These are phyloP conservation scores for Coniochaeta ligniaria DNA, from an alignment of 2,329 filamentous ascomycete genomes.

Conservation along the genomic window DNA sequence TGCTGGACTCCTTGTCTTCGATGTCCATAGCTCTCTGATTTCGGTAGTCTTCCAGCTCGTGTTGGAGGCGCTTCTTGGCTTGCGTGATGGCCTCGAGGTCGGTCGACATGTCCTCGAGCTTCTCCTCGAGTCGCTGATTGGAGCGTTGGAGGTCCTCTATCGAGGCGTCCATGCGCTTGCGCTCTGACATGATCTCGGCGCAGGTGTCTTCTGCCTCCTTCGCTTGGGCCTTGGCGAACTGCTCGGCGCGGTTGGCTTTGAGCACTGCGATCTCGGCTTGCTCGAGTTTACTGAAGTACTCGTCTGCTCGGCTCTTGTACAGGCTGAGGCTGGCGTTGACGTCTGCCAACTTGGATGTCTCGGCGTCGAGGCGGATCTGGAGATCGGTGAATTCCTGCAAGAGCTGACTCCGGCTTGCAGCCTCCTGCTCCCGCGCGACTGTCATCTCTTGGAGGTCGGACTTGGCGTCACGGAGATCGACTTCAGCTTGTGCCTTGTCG, in stretches of 20 bases:
- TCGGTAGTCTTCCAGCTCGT: constrained; percentile 95
- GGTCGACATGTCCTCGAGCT: constrained; percentile 82
- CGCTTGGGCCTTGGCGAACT: constrained; percentile 86
- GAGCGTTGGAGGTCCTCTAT: constrained; percentile 88
- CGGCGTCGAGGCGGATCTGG: constrained; percentile 86
- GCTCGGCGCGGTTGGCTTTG: constrained; percentile 84
- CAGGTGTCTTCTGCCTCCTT: constrained; percentile 88
- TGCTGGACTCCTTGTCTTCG: constrained; percentile 90
- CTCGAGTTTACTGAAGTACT: constrained; percentile 95
- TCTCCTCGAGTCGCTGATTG: constrained; percentile 84
- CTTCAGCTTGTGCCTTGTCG: constrained; percentile 69
- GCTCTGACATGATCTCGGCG: constrained; percentile 83
- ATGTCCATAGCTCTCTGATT: constrained; percentile 93
- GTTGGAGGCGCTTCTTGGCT: constrained; percentile 88
- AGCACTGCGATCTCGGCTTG: constrained; percentile 94
- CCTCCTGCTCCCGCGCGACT: constrained; percentile 75
- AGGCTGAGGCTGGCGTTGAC: constrained; percentile 75
- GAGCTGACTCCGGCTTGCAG: constrained; percentile 78
- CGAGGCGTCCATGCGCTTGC: constrained; percentile 78
- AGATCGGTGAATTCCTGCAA: constrained; percentile 89
- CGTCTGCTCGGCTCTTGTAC: constrained; percentile 88
- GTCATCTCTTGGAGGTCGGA: constrained; percentile 80
- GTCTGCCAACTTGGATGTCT: constrained; percentile 78
- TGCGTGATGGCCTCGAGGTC: constrained; percentile 81
- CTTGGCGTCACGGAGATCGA: constrained; percentile 76